Evolutionary conservation across 129 eudicot species (phyloP).

Genomic region (Glebionis coronaria): DNA sequence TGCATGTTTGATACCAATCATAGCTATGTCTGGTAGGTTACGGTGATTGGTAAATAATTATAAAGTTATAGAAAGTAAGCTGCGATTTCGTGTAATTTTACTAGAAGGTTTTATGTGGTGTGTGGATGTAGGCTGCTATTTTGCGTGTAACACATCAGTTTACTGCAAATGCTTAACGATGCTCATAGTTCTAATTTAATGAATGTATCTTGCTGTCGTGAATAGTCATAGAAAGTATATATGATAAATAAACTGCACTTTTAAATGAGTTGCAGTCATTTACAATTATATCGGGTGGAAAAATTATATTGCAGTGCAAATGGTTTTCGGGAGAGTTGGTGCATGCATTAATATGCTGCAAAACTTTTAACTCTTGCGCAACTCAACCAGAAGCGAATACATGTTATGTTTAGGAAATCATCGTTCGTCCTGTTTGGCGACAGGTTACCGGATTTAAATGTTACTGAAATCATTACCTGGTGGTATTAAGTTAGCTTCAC

Average conservation of each 20-base stretch:
- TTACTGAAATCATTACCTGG: not conserved
- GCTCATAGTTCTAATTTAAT: no score
- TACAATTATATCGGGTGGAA: not conserved
- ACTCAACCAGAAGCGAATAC: not conserved
- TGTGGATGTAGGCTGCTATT: no score
- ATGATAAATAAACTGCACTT: not conserved
- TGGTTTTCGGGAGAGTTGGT: not conserved
- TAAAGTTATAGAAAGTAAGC: no score
- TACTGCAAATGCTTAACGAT: no score
- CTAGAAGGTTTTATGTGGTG: no score
- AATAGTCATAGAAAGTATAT: no score
- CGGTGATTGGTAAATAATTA: no score
- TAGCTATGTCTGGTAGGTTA: no score
- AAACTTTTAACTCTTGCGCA: not conserved
- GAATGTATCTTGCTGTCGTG: no score
- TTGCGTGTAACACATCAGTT: no score
- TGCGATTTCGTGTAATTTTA: no score
- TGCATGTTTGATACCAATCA: no score
- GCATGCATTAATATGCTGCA: slow-evolving; percentile 8
- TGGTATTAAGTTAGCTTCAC: not conserved
- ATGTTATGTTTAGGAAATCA: not conserved
- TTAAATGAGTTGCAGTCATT: not conserved
- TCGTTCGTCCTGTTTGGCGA: not conserved
- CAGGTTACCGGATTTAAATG: not conserved
- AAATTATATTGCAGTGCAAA: not conserved